Evolutionary conservation across 345 rosid species (phyloP).

Genomic region (Syzygium aromaticum): DNA sequence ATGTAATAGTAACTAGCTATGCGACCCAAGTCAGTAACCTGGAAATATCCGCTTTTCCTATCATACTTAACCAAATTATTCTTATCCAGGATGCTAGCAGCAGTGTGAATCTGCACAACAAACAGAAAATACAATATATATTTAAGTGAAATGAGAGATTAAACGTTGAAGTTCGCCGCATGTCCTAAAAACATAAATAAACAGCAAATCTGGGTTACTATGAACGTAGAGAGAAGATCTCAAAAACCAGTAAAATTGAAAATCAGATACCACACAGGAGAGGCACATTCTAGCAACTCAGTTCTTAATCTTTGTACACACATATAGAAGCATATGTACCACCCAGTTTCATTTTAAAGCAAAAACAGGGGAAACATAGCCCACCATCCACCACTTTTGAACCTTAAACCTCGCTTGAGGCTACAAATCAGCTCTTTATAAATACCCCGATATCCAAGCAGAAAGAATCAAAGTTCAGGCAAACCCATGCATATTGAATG

Average conservation of each 20-base stretch:
- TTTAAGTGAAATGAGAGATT: background rate
- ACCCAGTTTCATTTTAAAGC: background rate
- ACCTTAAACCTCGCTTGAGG: background rate
- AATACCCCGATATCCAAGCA: background rate
- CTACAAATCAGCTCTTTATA: background rate
- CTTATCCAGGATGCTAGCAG: constrained; percentile 83
- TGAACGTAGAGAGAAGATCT: background rate
- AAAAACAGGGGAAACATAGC: background rate
- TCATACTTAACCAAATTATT: constrained; percentile 88
- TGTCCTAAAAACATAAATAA: background rate
- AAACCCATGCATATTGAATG: background rate
- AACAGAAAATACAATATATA: background rate
- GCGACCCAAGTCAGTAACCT: constrained; percentile 98
- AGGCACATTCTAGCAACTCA: background rate
- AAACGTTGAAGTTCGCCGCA: background rate
- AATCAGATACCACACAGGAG: background rate
- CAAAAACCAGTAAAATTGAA: background rate
- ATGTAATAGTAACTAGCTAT: constrained; percentile 95
- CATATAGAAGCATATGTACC: background rate
- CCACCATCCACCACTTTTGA: background rate
- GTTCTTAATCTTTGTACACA: background rate
- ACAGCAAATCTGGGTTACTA: background rate
- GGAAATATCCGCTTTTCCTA: constrained; percentile 90
- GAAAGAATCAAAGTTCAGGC: background rate
- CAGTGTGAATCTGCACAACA: constrained; percentile 65